These are phyloP conservation scores for Leptographium flavum DNA, from an alignment of 2,329 filamentous ascomycete species.

Conservation along the genomic window DNA sequence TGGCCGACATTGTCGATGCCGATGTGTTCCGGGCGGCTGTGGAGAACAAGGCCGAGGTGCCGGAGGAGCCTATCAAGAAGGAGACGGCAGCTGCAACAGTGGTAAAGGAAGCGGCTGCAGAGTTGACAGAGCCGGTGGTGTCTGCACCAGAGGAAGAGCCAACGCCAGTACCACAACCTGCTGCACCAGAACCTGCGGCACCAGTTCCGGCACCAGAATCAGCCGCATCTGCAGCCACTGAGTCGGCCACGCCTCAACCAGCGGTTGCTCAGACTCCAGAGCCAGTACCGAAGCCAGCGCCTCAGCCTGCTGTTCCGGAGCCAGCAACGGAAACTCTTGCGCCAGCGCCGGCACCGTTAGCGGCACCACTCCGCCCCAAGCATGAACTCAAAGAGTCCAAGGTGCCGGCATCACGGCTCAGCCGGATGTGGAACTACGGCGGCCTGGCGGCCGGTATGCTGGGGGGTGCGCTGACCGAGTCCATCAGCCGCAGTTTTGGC, in stretches of 20 bases:
- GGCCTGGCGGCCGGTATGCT: slow-evolving; percentile 92
- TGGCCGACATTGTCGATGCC: slow-evolving; percentile 19
- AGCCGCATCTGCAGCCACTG: too few relatives aligned
- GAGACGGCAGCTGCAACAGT: too few relatives aligned
- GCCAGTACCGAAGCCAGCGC: background rate
- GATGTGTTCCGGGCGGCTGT: slow-evolving; percentile 32
- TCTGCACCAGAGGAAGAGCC: too few relatives aligned
- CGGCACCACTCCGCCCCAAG: background rate
- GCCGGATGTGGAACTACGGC: slow-evolving; percentile 87
- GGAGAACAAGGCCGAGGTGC: background rate
- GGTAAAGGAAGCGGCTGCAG: too few relatives aligned
- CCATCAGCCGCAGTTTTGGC: slow-evolving; percentile 66
- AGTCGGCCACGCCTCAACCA: too few relatives aligned
- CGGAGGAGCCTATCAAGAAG: background rate
- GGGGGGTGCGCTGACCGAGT: slow-evolving; percentile 77
- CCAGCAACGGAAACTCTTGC: background rate
- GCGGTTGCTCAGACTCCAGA: too few relatives aligned
- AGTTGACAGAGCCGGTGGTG: too few relatives aligned
- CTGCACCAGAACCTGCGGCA: too few relatives aligned
- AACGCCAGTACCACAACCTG: too few relatives aligned
- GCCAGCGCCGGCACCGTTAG: background rate
- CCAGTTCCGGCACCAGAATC: too few relatives aligned
- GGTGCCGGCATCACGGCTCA: slow-evolving; percentile 76
- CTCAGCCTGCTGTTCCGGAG: background rate
- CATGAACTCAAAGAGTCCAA: slow-evolving; percentile 72